Base-by-base conservation (phyloP, 371 early-diverging fungal genomes). In the Mortierella sp. region DNA sequence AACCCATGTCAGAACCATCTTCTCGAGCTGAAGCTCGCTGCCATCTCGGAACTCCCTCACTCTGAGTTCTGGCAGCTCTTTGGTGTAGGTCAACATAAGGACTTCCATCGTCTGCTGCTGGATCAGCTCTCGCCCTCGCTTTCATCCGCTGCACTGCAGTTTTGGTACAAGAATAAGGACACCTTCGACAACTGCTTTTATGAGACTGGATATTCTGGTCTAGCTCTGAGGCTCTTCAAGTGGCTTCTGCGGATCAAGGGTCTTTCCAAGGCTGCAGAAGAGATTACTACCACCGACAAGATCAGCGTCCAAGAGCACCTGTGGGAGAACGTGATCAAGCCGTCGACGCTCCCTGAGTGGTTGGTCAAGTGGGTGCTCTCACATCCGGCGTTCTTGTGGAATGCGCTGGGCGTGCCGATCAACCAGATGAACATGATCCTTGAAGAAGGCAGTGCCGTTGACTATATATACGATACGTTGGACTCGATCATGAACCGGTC, bases 1-100 rank as follows among this genome's bases (percentile, higher is more conserved):
- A 94, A 94, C 68, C 95, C 95, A 11, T 94, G 93, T 75, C 95
- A 94, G 83, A 94, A 94, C 81, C 90, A 94, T 72, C 81, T 94
- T 56, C 79, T 94, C 37, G 95, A 94, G 71, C 84, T 94, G 50
- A 94, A 94, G 72, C 79, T 94, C 0, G 94, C 94, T 19, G 83
- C 84, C 43, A 86, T 94, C 51, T 71, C 81, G 19, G 66, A 83
- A 34, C 61, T 94, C 17, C 72, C 83, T 21, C 91, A 89, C 71
- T 59, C 70, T 17, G 90, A 91, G 58, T 92, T 92, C 60, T 94
- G 94, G 94, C 82, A 83, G 27, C 84, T 94, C 83, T 93, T 94
- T 84, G 95, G 94, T 28, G 86, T 87, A n/a, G 94, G 95, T 12
- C 68, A 64, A 23, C 82, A 90, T 60, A 78, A 85, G 7, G 81